phyloP scores from a whole-genome alignment of 1,139 yeast genomes.

The Yamadazyma taylorii region DNA sequence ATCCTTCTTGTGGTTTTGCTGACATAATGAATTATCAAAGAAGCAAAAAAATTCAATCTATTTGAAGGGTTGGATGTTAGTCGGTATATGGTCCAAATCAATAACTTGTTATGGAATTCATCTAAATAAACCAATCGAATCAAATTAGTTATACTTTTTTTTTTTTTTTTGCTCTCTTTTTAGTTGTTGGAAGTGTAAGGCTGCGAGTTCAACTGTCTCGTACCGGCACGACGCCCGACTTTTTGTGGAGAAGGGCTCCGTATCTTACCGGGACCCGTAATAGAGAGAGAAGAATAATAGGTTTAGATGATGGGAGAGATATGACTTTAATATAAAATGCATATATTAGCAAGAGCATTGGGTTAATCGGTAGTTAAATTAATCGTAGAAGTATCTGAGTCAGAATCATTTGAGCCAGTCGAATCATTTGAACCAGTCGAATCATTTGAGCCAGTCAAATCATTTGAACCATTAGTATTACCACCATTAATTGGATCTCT shows the following conservation, averaged over 20 bases:
- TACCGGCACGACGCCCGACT: constrained; percentile 1
- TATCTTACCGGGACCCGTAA: constrained; percentile 2
- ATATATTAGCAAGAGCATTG: too few relatives aligned
- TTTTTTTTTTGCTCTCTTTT: background rate
- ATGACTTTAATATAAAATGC: too few relatives aligned
- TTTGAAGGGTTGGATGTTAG: too few relatives aligned
- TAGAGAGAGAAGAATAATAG: too few relatives aligned
- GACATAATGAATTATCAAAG: too few relatives aligned
- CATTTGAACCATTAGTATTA: constrained; percentile 7
- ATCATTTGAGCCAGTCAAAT: background rate
- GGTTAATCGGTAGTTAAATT: background rate
- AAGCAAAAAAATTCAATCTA: too few relatives aligned
- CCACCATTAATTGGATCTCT: constrained; percentile 3
- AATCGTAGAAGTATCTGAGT: constrained; percentile 1
- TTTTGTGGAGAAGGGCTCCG: constrained; percentile 8
- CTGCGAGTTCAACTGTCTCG: background rate
- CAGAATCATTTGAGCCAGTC: background rate
- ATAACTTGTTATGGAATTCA: too few relatives aligned
- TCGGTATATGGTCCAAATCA: too few relatives aligned
- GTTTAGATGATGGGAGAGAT: too few relatives aligned
- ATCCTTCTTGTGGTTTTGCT: background rate
- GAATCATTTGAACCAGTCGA: too few relatives aligned
- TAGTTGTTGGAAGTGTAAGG: constrained; percentile 4
- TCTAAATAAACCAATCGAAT: too few relatives aligned
- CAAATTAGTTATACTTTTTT: too few relatives aligned